Evolutionary conservation across 352 stramenopile species (phyloP).

Genomic region (Pythium insidiosum): DNA sequence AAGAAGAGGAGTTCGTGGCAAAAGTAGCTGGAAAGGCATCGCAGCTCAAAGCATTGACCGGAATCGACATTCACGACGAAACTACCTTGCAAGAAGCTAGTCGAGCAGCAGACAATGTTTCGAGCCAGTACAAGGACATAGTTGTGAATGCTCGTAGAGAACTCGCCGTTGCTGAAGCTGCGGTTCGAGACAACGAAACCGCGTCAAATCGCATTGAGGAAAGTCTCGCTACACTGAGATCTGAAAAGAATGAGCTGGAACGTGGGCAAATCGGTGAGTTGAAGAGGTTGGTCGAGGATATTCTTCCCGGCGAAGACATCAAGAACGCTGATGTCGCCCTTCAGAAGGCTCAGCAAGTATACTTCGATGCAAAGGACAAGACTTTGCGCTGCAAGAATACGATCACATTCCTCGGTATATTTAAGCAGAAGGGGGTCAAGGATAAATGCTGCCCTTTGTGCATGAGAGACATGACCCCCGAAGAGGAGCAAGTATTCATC

Average conservation of each 20-base stretch:
- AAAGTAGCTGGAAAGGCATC: conserved; percentile 34
- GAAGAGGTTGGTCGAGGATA: conserved; percentile 35
- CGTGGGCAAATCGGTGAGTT: conserved; percentile 39
- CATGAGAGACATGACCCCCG: conserved; percentile 39
- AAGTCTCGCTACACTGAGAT: conserved; percentile 20
- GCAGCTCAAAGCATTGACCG: too few relatives aligned
- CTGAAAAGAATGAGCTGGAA: conserved; percentile 48
- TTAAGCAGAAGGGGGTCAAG: conserved; percentile 75
- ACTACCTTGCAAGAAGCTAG: conserved; percentile 17
- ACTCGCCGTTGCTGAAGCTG: conserved; percentile 20
- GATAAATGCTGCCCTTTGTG: conserved; percentile 79
- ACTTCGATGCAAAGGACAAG: conserved; percentile 80
- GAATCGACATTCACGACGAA: too few relatives aligned
- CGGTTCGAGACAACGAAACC: conserved; percentile 41
- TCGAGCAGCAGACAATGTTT: conserved; percentile 16
- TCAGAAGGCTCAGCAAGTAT: conserved; percentile 41
- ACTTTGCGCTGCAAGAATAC: conserved; percentile 73
- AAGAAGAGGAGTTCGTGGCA: conserved; percentile 30
- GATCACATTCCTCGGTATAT: conserved; percentile 77
- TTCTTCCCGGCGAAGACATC: conserved; percentile 34
- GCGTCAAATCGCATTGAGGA: conserved; percentile 46
- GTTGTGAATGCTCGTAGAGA: conserved; percentile 21
- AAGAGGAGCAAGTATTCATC: conserved; percentile 54
- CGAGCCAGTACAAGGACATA: conserved; percentile 13
- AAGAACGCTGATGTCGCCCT: conserved; percentile 39